Evolutionary conservation across 1,284 basidiomycete species (phyloP).

Genomic region (Ceratorhiza oryzae-sativae): DNA sequence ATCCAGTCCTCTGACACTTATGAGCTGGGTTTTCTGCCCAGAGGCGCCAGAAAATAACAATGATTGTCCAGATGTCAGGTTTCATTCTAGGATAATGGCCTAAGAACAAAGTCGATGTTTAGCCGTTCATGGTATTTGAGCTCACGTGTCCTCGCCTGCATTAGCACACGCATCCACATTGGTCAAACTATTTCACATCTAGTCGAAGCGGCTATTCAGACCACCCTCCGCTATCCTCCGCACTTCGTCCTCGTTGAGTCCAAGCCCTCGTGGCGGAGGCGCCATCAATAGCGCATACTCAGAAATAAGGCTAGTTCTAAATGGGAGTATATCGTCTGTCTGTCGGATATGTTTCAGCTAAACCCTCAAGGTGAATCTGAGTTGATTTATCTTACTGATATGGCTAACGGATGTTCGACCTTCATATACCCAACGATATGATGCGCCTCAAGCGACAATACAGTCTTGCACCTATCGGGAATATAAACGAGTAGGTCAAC

Average conservation of each 20-base stretch:
- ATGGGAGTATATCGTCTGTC: constrained; percentile 84
- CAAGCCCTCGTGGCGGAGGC: constrained; percentile 68
- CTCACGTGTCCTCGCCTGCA: no score
- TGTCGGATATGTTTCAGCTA: constrained; percentile 48
- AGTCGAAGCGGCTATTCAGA: constrained; percentile 59
- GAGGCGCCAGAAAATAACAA: no score
- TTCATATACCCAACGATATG: constrained; percentile 73
- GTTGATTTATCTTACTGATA: constrained; percentile 65
- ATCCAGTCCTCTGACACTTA: no score
- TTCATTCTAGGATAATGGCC: no score
- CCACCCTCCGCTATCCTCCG: constrained; percentile 66
- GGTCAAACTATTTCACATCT: neutral
- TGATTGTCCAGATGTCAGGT: no score
- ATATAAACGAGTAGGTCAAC: no score
- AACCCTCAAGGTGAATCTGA: neutral
- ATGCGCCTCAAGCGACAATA: constrained; percentile 66
- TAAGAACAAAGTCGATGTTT: no score
- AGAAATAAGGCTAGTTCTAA: constrained; percentile 70
- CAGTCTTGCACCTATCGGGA: constrained; percentile 68
- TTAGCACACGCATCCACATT: neutral
- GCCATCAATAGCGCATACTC: constrained; percentile 83
- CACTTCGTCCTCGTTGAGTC: constrained; percentile 66
- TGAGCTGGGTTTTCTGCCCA: no score
- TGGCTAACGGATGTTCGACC: constrained; percentile 69
- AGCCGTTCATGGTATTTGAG: no score